Percentiles rank a stretch among this genome's conserved stretches.
Conservation (phyloP, 2,329 filamentous ascomycete species). For the Curvularia eragrostidis region DNA sequence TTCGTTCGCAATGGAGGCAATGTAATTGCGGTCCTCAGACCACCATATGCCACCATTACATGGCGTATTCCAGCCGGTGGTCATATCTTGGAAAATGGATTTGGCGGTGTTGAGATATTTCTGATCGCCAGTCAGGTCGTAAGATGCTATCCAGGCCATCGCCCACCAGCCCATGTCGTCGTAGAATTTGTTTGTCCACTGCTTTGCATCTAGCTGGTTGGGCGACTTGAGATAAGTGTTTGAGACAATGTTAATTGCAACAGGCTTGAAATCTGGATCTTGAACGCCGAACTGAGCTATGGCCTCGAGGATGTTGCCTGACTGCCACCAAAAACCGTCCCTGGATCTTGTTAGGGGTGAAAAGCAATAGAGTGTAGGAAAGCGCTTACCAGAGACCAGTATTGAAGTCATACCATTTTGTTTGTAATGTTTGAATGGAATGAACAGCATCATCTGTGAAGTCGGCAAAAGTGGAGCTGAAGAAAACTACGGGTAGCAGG, state of each 20-base stretch:
- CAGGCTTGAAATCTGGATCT: slow-evolving; percentile 37
- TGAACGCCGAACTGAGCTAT: slow-evolving; percentile 42
- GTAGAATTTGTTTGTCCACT: slow-evolving; percentile 62
- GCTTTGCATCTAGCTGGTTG: slow-evolving; percentile 32
- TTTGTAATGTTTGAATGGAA: slow-evolving; percentile 40
- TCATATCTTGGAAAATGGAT: slow-evolving; percentile 64
- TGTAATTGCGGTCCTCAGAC: slow-evolving; percentile 61
- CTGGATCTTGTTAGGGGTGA: slow-evolving; percentile 13
- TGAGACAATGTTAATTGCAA: slow-evolving; percentile 39
- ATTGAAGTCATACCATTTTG: slow-evolving; percentile 43
- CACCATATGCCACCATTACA: slow-evolving; percentile 63
- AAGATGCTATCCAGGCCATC: slow-evolving; percentile 64
- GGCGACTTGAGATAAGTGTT: slow-evolving; percentile 45
- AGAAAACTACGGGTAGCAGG: slow-evolving; percentile 24
- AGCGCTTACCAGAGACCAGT: slow-evolving; percentile 45
- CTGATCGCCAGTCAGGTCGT: slow-evolving; percentile 60
- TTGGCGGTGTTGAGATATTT: slow-evolving; percentile 63
- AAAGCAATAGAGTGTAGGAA: background rate
- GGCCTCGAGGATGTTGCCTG: slow-evolving; percentile 46
- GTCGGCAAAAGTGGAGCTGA: slow-evolving; percentile 24
- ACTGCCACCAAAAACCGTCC: slow-evolving; percentile 48
- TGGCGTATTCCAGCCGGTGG: slow-evolving; percentile 56
- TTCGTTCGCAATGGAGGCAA: slow-evolving; percentile 66
- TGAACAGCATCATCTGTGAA: slow-evolving; percentile 37
- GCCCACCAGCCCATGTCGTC: slow-evolving; percentile 72